Base-by-base conservation (phyloP, 495 filamentous ascomycete species). In the Penicillium longicatenatum region DNA sequence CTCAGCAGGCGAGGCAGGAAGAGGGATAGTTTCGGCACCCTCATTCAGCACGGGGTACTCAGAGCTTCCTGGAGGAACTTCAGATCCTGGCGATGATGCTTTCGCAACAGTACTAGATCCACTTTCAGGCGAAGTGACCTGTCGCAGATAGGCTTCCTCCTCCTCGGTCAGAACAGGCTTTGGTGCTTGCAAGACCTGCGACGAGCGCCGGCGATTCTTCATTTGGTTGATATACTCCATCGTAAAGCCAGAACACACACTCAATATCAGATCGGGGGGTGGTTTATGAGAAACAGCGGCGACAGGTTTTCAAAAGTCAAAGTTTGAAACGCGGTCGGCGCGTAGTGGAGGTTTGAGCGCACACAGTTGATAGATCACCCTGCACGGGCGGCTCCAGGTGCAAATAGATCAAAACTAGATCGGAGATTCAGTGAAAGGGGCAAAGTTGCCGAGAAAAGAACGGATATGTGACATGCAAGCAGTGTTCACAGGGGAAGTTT, bases 121-220 rank as follows among this genome's bases (percentile, higher is more conserved):
- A 49, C 62, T 51, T 44, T 63, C 70, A 5, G 63, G 62, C 46
- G 72, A 61, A 29, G 78, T 79, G 29, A 85, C 72, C 35, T 73
- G 75, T 12, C 72, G 74, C 19, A 87, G 63, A 59, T 84, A 86
- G 21, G 73, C 71, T 63, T 86, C 84, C 50, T 86, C 84, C 54
- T 81, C 78, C 20, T 76, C 64, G 9, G 72, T 80, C 10, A 87
- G 62, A 11, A 86, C 76, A 10, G 80, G 83, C 31, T 76, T 70
- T 11, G 75, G 73, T 16, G 70, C 54, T n/a, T 62, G 69, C 52
- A 45, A 29, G 62, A 69, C 60, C 54, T 65, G 60, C 19, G 70
- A 66, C 37, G 66, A 57, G 37, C 67, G 60, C 49, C 59, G 62
- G 50, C 71, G 60, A 66, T 66, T 64, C 65, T 74, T 63, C 45